A percentile compares a stretch with the other conserved stretches of the same genome.
These are phyloP conservation scores for Picea abies DNA, from an alignment of 83 land plant genomes.

Conservation along the genomic window DNA sequence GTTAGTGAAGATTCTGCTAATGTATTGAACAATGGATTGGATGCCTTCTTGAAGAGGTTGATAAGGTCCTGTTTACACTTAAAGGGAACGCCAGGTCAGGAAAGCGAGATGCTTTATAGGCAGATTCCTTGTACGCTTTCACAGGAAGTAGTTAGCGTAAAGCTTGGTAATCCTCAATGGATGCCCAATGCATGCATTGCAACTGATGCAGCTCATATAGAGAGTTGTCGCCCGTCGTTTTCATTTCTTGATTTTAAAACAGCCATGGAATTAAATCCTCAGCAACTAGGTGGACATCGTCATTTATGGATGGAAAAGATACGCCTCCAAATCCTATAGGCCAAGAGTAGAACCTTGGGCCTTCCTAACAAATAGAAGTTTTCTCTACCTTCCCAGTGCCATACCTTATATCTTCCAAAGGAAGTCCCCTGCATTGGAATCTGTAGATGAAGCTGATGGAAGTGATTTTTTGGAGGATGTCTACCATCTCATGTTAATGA, in stretches of 20 bases:
- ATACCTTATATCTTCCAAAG: no score
- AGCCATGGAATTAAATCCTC: constrained; percentile 57
- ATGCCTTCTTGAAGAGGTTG: constrained; percentile 61
- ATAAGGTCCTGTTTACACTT: constrained; percentile 54
- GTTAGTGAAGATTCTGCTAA: constrained; percentile 61
- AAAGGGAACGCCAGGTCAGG: constrained; percentile 37
- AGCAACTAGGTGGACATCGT: constrained; percentile 49
- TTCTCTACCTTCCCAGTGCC: neutral
- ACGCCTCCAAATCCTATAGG: constrained; percentile 25
- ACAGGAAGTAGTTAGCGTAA: constrained; percentile 32
- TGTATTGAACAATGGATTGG: constrained; percentile 59
- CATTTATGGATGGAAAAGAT: constrained; percentile 48
- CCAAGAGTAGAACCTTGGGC: constrained; percentile 9
- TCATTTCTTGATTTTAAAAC: constrained; percentile 53
- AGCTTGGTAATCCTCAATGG: constrained; percentile 29
- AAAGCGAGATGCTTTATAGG: constrained; percentile 19
- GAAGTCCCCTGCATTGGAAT: no score
- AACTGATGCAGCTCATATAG: constrained; percentile 19
- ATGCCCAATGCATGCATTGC: constrained; percentile 17
- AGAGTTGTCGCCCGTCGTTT: constrained; percentile 19
- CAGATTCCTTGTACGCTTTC: constrained; percentile 22
- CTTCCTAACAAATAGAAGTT: neutral
- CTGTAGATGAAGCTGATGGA: no score
- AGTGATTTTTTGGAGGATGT: no score
- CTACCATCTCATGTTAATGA: no score